A percentile compares a stretch with the other conserved stretches of the same genome.
phyloP scores from a whole-genome alignment of 2,329 filamentous ascomycete genomes.

The Talaromyces funiculosus region DNA sequence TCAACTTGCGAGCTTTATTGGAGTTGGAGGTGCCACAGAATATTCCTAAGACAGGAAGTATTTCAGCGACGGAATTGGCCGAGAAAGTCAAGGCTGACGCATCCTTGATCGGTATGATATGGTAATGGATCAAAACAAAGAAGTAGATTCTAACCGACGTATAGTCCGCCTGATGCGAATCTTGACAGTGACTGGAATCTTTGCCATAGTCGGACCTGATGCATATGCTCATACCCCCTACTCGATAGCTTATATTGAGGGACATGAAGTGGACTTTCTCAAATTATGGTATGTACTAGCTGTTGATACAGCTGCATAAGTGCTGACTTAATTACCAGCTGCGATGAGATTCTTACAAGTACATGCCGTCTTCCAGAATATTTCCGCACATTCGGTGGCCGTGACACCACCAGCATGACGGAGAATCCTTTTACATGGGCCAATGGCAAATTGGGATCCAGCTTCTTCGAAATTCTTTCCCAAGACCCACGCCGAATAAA shows the following conservation, averaged over 20 bases:
- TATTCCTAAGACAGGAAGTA: slow-evolving; percentile 22
- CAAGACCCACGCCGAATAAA: slow-evolving; percentile 23
- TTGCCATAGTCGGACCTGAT: slow-evolving; percentile 22
- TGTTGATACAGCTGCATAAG: background rate
- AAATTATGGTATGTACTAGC: slow-evolving; percentile 18
- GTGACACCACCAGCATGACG: slow-evolving; percentile 22
- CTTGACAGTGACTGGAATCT: slow-evolving; percentile 25
- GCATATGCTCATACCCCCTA: slow-evolving; percentile 24
- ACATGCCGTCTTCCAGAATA: slow-evolving; percentile 19
- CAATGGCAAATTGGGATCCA: slow-evolving; percentile 24
- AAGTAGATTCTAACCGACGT: background rate
- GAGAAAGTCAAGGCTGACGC: slow-evolving; percentile 26
- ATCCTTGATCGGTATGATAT: slow-evolving; percentile 19
- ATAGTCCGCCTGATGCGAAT: slow-evolving; percentile 25
- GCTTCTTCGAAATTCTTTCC: slow-evolving; percentile 25
- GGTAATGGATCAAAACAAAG: too few relatives aligned
- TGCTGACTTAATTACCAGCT: background rate
- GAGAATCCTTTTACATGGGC: slow-evolving; percentile 26
- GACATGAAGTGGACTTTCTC: slow-evolving; percentile 23
- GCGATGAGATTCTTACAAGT: slow-evolving; percentile 11
- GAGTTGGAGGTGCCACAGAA: slow-evolving; percentile 21
- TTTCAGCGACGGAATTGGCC: slow-evolving; percentile 21
- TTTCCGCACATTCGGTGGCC: slow-evolving; percentile 23
- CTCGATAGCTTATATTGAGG: slow-evolving; percentile 25
- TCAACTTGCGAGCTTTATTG: slow-evolving; percentile 21